phyloP scores from a whole-genome alignment of 139 green algal species.

The Microglena sp. region DNA sequence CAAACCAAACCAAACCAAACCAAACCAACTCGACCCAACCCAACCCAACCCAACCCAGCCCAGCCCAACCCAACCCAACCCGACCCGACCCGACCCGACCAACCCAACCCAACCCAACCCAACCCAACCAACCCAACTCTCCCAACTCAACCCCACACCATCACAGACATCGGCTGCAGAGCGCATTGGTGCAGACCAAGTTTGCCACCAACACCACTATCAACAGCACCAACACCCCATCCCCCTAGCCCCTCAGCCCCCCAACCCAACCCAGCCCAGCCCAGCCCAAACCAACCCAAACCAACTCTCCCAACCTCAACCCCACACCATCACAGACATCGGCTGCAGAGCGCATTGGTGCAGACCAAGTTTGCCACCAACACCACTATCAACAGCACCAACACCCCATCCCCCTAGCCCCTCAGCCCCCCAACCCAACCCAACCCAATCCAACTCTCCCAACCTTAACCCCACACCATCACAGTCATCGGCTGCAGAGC shows the following conservation, averaged over 20 bases:
- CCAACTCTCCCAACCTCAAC: conserved; percentile 1
- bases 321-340: conserved; percentile 46
- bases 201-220: no score
- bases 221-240: not conserved
- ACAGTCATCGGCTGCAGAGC: not conserved
- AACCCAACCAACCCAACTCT: no score
- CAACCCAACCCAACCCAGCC: no score
- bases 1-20: no score
- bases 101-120: no score
- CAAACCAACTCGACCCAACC: no score
- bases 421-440: conserved; percentile 10
- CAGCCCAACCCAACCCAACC: conserved; percentile 12
- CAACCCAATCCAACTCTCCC: not conserved
- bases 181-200: conserved; percentile 83
- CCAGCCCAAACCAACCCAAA: no score
- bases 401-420: no score
- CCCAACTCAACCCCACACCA: not conserved
- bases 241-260: conserved; percentile 6
- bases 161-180: conserved; percentile 81
- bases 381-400: conserved; percentile 16
- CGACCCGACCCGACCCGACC: no score
- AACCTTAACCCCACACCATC: not conserved
- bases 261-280: no score
- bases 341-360: conserved; percentile 83
- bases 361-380: conserved; percentile 63